A percentile compares a stretch with the other conserved stretches of the same genome.
phyloP scores from a whole-genome alignment of 352 stramenopile species.

The Pythium brachiatum region DNA sequence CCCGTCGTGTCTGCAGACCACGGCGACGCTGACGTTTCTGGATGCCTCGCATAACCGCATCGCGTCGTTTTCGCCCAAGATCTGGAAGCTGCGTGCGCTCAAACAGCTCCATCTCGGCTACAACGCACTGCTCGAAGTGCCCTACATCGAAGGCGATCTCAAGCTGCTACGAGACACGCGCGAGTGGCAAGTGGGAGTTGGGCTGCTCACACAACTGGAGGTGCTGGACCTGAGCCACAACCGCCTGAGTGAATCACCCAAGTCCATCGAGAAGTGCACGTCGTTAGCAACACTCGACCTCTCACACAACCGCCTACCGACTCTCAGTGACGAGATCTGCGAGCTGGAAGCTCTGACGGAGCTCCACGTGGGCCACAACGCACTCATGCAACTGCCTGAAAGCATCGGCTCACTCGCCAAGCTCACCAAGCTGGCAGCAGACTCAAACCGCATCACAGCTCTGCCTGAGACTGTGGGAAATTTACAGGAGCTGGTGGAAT shows the following conservation, averaged over 20 bases:
- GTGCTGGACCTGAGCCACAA: constrained; percentile 60
- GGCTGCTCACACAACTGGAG: constrained; percentile 37
- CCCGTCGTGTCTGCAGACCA: constrained; percentile 69
- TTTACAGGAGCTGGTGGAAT: constrained; percentile 36
- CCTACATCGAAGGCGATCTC: constrained; percentile 65
- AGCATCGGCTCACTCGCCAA: constrained; percentile 33
- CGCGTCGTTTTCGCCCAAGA: constrained; percentile 48
- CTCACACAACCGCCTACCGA: constrained; percentile 42
- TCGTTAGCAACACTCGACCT: constrained; percentile 48
- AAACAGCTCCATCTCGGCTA: constrained; percentile 47
- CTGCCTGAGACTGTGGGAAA: constrained; percentile 42
- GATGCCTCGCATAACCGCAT: constrained; percentile 61
- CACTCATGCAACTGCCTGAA: constrained; percentile 36
- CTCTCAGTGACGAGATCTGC: constrained; percentile 41
- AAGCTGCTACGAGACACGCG: constrained; percentile 66
- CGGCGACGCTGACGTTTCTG: constrained; percentile 37
- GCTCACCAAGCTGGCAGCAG: constrained; percentile 38
- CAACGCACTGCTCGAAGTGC: constrained; percentile 50
- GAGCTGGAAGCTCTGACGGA: constrained; percentile 35
- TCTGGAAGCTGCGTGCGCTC: constrained; percentile 65
- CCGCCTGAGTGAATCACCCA: constrained; percentile 35
- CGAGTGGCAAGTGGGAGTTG: constrained; percentile 70
- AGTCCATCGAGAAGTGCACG: constrained; percentile 48
- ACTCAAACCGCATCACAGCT: constrained; percentile 40
- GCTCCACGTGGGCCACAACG: constrained; percentile 47